Conservation (phyloP, 2,329 filamentous ascomycete species). For the Leptographium flavum region DNA sequence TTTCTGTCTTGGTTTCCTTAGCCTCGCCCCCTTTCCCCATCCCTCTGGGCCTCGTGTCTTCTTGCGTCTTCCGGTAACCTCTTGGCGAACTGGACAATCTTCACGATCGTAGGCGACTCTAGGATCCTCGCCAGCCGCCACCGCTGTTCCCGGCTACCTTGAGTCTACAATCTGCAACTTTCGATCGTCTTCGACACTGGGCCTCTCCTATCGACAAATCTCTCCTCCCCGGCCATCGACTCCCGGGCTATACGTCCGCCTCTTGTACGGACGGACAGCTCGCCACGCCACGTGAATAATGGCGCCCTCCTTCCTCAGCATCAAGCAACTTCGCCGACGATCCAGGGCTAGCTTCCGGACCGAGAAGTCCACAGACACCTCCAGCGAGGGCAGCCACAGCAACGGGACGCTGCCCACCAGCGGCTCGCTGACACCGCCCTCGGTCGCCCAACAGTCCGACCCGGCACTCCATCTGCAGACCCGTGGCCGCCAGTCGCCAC, state of each 20-base stretch:
- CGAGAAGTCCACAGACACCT: conserved; percentile 43
- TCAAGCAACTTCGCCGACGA: conserved; percentile 60
- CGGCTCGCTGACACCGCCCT: conserved; percentile 62
- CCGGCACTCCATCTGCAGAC: conserved; percentile 50
- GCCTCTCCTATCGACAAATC: no score
- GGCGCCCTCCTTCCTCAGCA: conserved; percentile 51
- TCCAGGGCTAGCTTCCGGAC: conserved; percentile 63
- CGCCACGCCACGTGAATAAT: conserved; percentile 19
- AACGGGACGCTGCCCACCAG: conserved; percentile 48
- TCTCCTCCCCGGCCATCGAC: no score
- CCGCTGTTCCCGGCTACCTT: no score
- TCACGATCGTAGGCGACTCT: no score
- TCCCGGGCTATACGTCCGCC: no score
- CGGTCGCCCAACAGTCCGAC: conserved; percentile 52
- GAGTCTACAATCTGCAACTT: no score
- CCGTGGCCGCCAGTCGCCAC: conserved; percentile 25
- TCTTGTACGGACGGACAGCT: no score
- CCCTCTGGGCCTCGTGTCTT: no score
- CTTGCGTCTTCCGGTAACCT: no score
- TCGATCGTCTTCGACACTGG: no score
- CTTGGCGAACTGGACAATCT: no score
- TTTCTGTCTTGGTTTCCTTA: not conserved
- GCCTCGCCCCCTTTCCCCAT: not conserved
- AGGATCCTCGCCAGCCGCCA: no score
- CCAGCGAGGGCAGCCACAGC: conserved; percentile 44